Base-by-base conservation (phyloP, 495 filamentous ascomycete species). In the Aspergillus homomorphus region DNA sequence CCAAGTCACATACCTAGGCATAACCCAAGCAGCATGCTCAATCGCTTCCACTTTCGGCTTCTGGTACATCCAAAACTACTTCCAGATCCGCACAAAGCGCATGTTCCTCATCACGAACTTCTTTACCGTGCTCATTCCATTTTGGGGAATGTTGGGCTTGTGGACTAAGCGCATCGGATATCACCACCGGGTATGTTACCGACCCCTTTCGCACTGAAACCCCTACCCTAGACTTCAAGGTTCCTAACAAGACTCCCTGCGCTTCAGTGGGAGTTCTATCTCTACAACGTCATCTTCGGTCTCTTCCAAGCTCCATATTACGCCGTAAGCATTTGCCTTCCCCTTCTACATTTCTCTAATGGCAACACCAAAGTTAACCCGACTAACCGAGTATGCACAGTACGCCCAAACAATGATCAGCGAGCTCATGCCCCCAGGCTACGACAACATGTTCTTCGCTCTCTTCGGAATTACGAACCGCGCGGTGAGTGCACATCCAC, bases 391-490 rank as follows among this genome's bases (percentile, higher is more conserved):
- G 12, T 0, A 46, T 22, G 22, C 2, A 24, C 53, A 77, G 71
- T 82, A 82, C 54, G 71, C 76, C 10, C 79, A 82, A 71, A 82
- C 76, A 19, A 80, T 82, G 79, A 79, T 82, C 51, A 77, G 73
- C 44, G 78, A 82, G 49, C 69, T 82, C 12, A 80, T 77, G 59
- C 79, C 79, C 2, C 68, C 67, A 4, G 78, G 79, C 12, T 80
- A 78, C 48, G 79, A 82, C 54, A 80, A 80, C 30, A 78, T 82
- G 74, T 80, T 81, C 62, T 82, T 82, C 43, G 75, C 76, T 3
- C 61, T 82, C 0, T 82, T 82, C 59, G 77, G 78, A 16, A 80
- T 82, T 54, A 82, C 77, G 9, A 80, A 79, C 52, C 73, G 77
- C 18, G 75, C 75, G 18, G 77, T 80, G 58, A 66, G 77, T 69